phyloP scores from a whole-genome alignment of 257 asterid genomes.

The Solanum habrochaites region DNA sequence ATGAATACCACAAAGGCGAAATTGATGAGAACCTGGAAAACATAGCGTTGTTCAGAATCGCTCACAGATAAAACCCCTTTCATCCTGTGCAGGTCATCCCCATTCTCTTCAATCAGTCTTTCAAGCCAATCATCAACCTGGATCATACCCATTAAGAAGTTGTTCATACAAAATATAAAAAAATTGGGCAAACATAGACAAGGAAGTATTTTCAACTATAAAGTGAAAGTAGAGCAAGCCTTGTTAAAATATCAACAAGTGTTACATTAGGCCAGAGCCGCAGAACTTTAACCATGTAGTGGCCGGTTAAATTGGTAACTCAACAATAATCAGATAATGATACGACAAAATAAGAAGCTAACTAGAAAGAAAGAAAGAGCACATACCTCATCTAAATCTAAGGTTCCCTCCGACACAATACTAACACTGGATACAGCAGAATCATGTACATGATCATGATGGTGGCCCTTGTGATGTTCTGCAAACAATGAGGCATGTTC shows the following conservation, averaged over 20 bases:
- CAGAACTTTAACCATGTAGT: not conserved
- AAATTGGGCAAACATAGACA: not conserved
- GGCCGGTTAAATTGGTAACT: not conserved
- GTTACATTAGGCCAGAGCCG: not conserved
- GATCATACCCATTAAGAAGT: not conserved
- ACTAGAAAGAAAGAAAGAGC: not conserved
- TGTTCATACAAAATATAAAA: not conserved
- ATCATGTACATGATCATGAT: constrained; percentile 67
- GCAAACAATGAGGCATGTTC: not conserved
- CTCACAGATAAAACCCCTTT: constrained; percentile 77
- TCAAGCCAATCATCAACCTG: constrained; percentile 98
- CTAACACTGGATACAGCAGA: constrained; percentile 90
- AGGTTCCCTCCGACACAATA: constrained; percentile 79
- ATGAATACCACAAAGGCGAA: not conserved
- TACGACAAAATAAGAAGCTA: not conserved
- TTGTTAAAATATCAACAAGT: not conserved
- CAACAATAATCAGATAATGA: not conserved
- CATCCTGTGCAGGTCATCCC: constrained; percentile 85
- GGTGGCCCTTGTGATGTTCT: constrained; percentile 67
- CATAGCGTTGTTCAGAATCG: constrained; percentile 74
- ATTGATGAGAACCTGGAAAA: constrained; percentile 54
- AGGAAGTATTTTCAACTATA: not conserved
- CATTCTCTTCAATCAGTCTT: constrained; percentile 78
- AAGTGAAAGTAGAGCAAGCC: not conserved
- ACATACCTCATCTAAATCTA: constrained; percentile 85